These are phyloP conservation scores for Gillenia trifoliata DNA, from an alignment of 306 rosid genomes.

Conservation along the genomic window DNA sequence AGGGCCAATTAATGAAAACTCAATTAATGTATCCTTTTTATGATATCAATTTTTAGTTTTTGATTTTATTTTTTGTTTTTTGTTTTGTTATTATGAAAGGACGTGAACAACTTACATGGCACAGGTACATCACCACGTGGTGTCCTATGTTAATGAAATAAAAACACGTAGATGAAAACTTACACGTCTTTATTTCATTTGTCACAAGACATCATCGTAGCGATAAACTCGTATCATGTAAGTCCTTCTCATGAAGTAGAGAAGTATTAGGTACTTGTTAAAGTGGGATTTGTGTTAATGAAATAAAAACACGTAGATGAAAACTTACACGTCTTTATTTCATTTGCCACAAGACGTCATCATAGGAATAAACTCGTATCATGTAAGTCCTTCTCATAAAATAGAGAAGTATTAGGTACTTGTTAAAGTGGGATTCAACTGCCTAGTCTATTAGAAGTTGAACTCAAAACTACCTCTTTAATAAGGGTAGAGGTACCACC, in stretches of 20 bases:
- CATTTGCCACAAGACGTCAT: neutral
- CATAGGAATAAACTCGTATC: neutral
- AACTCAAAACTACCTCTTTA: slow-evolving; percentile 11
- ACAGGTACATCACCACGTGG: fast-evolving
- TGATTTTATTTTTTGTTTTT: neutral
- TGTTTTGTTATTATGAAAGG: neutral
- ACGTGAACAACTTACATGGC: neutral
- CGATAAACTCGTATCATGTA: neutral
- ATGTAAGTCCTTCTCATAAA: neutral
- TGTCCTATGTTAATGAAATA: neutral
- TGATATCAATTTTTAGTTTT: neutral
- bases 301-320: neutral
- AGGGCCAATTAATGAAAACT: neutral
- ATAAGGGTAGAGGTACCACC: slow-evolving; percentile 8
- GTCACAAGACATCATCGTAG: no score
- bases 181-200: neutral
- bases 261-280: slow-evolving; percentile 6
- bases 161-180: neutral
- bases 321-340: no score
- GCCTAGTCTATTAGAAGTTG: slow-evolving; percentile 9
- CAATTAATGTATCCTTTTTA: neutral
- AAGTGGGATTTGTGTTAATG: neutral
- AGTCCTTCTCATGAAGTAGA: neutral
- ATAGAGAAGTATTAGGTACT: slow-evolving; percentile 8
- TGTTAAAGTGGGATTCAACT: slow-evolving; percentile 7